phyloP scores from a whole-genome alignment of 2,329 filamentous ascomycete species.

The Exophiala lecanii-corni region DNA sequence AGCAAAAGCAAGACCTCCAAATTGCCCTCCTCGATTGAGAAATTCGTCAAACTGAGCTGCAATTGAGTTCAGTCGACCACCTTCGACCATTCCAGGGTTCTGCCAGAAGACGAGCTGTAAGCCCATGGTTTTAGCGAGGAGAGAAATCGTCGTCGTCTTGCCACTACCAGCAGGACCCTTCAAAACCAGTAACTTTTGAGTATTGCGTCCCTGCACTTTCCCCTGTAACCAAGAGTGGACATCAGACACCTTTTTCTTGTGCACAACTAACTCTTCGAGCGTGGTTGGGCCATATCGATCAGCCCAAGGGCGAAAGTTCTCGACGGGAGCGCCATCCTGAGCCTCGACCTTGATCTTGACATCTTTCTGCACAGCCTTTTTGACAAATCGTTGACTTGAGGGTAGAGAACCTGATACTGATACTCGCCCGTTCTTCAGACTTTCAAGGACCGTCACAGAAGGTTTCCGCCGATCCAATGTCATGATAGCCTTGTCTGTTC shows the following conservation, averaged over 20 bases:
- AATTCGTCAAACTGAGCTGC: conserved; percentile 90
- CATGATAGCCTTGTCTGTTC: conserved; percentile 5
- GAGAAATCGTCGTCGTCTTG: conserved; percentile 80
- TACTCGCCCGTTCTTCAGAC: conserved; percentile 10
- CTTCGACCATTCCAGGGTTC: conserved; percentile 66
- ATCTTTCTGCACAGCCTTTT: conserved; percentile 7
- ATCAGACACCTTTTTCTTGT: conserved; percentile 89
- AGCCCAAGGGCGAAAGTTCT: conserved; percentile 67
- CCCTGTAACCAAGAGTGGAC: conserved; percentile 77
- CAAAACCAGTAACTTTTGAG: conserved; percentile 66
- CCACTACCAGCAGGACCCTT: conserved; percentile 88
- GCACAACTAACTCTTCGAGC: conserved; percentile 81
- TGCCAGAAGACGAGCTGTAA: conserved; percentile 84
- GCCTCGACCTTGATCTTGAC: neutral
- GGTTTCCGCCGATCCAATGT: conserved; percentile 14
- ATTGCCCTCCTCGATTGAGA: conserved; percentile 73
- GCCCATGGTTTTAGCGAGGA: conserved; percentile 72
- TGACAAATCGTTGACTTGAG: conserved; percentile 25
- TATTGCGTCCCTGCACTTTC: conserved; percentile 57
- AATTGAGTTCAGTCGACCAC: conserved; percentile 59
- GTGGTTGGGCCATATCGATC: conserved; percentile 73
- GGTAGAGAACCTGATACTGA: conserved; percentile 16
- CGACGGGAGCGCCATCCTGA: neutral
- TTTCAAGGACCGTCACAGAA: neutral
- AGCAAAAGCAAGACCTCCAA: conserved; percentile 61